phyloP scores from a whole-genome alignment of 495 filamentous ascomycete genomes.

The Aspergillus incahuasiensis region DNA sequence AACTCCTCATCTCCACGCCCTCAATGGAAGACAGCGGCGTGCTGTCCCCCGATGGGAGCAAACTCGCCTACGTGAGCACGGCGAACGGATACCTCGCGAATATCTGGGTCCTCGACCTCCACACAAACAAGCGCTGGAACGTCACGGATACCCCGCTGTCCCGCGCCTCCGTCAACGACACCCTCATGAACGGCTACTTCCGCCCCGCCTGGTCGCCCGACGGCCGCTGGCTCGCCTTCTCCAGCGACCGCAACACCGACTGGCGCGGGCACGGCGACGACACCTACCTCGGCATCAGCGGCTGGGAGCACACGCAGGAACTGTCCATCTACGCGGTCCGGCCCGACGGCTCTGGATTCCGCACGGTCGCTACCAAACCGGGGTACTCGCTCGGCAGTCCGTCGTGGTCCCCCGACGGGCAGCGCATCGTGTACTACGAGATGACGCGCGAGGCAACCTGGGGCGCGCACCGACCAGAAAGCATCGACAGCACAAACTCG shows the following conservation, averaged over 20 bases:
- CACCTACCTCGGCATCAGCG: conserved; percentile 16
- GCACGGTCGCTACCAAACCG: conserved; percentile 12
- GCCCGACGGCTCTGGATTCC: conserved; percentile 26
- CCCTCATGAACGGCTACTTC: conserved; percentile 28
- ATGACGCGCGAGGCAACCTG: conserved; percentile 26
- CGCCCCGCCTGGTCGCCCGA: conserved; percentile 28
- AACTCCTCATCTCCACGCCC: conserved; percentile 20
- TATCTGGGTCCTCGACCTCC: conserved; percentile 27
- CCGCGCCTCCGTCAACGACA: conserved; percentile 7
- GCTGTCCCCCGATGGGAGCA: conserved; percentile 27
- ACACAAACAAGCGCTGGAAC: conserved; percentile 23
- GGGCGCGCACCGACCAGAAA: conserved; percentile 25
- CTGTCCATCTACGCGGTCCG: conserved; percentile 27
- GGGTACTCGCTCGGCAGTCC: conserved; percentile 25
- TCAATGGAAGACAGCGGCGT: conserved; percentile 24
- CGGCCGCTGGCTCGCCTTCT: conserved; percentile 23
- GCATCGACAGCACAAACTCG: conserved; percentile 15
- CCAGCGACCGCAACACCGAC: conserved; percentile 20
- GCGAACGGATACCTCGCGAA: conserved; percentile 21
- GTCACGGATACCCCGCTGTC: conserved; percentile 17
- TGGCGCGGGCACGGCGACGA: conserved; percentile 25
- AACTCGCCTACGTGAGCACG: conserved; percentile 26
- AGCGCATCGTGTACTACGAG: conserved; percentile 27
- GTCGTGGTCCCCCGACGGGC: conserved; percentile 27
- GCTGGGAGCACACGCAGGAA: conserved; percentile 33